Percentiles rank a stretch among this genome's conserved stretches.
phyloP scores from a whole-genome alignment of 1,284 basidiomycete species.

The Phlebopus sp. region DNA sequence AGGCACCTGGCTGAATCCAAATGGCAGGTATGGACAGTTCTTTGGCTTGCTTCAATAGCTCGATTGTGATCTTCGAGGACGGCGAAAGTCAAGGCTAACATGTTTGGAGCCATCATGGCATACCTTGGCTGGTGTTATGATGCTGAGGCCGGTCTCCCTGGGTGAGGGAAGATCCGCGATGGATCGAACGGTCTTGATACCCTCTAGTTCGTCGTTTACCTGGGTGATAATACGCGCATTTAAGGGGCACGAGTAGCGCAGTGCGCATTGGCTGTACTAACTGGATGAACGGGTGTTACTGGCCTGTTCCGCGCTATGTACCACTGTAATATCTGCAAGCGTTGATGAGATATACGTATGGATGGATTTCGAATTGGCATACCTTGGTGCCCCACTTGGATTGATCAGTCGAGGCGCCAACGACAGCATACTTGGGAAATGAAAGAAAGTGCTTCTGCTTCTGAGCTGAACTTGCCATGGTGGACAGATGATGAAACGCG shows the following conservation, averaged over 20 bases:
- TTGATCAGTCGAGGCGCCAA: constrained; percentile 76
- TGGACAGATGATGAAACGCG: constrained; percentile 14
- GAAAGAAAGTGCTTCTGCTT: constrained; percentile 61
- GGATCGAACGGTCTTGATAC: constrained; percentile 48
- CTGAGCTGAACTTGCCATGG: constrained; percentile 24
- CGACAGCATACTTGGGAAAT: constrained; percentile 65
- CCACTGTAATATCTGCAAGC: constrained; percentile 65
- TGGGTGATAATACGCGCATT: constrained; percentile 20
- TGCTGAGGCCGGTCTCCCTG: constrained; percentile 69
- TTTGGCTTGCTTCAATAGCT: constrained; percentile 62
- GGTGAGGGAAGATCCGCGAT: constrained; percentile 64
- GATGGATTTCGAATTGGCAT: not conserved
- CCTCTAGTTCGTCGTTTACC: constrained; percentile 68
- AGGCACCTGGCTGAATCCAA: constrained; percentile 87
- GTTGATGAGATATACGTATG: not conserved
- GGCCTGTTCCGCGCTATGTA: constrained; percentile 60
- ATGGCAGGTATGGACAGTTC: constrained; percentile 60
- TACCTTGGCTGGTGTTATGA: constrained; percentile 75
- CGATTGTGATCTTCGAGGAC: constrained; percentile 59
- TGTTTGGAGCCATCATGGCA: not conserved
- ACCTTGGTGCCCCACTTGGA: constrained; percentile 77
- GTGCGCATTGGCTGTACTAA: constrained; percentile 8
- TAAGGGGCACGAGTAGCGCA: too few relatives aligned
- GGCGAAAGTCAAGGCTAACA: not conserved
- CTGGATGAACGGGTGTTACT: constrained; percentile 70